Evolutionary conservation across 164 flowering plant genomes (phyloP).

Genomic region (grape (Vitis vinifera)): ASM3070453v1 NC_081810.1:20001-20500

Average conservation of each 20-base stretch:
- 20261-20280: not conserved
- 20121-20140: too few species aligned
- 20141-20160: too few species aligned
- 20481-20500: constrained; percentile 96
- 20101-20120: too few species aligned
- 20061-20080: too few species aligned
- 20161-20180: too few species aligned
- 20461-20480: constrained; percentile 15
- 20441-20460: not conserved
- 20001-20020: too few species aligned
- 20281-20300: not conserved
- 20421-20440: not conserved
- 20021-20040: too few species aligned
- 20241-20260: not conserved
- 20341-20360: not conserved
- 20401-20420: not conserved
- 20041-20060: too few species aligned
- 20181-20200: too few species aligned
- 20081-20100: too few species aligned
- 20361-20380: not conserved
- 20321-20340: not conserved
- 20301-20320: not conserved
- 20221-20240: too few species aligned
- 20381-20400: not conserved
- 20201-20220: too few species aligned